These are phyloP conservation scores for Yarrowia sp. DNA, from an alignment of 805 yeast genomes.

Conservation along the genomic window DNA sequence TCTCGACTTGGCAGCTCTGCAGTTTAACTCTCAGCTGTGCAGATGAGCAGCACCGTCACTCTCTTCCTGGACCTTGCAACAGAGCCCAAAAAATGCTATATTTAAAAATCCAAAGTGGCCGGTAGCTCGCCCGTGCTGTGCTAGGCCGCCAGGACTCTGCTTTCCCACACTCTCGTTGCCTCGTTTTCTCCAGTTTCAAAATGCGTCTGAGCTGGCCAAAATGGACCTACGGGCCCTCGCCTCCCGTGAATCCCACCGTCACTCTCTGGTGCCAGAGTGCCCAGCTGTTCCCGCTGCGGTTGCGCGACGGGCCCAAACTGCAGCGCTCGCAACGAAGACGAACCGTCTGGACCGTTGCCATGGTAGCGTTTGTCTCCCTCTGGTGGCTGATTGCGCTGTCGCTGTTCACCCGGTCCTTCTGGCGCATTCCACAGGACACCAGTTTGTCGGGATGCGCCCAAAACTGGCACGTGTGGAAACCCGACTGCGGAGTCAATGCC, in stretches of 20 bases:
- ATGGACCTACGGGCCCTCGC: slow-evolving; percentile 21
- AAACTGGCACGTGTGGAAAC: slow-evolving; percentile 34
- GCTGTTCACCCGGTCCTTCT: slow-evolving; percentile 18
- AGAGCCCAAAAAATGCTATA: slow-evolving; percentile 2
- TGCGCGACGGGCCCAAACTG: slow-evolving; percentile 6
- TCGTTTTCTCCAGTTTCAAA: not conserved
- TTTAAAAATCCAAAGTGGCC: not conserved
- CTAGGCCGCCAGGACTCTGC: not conserved
- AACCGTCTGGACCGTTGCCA: not conserved
- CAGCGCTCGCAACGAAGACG: not conserved
- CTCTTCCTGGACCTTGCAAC: not conserved
- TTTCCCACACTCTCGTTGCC: not conserved
- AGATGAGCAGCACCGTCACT: not conserved
- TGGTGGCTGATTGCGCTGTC: slow-evolving; percentile 9
- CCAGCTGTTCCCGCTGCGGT: slow-evolving; percentile 6
- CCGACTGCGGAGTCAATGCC: slow-evolving; percentile 22
- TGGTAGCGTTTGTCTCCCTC: slow-evolving; percentile 3
- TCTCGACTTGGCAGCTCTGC: not conserved
- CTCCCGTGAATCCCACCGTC: slow-evolving; percentile 24
- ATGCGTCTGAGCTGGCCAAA: slow-evolving; percentile 18
- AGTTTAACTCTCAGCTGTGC: not conserved
- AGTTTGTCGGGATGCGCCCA: slow-evolving; percentile 6
- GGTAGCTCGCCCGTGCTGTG: not conserved
- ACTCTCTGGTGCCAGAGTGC: slow-evolving; percentile 25
- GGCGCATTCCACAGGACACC: slow-evolving; percentile 32